These are phyloP conservation scores for Canavalia gladiata DNA, from an alignment of 306 rosid genomes.

Conservation along the genomic window DNA sequence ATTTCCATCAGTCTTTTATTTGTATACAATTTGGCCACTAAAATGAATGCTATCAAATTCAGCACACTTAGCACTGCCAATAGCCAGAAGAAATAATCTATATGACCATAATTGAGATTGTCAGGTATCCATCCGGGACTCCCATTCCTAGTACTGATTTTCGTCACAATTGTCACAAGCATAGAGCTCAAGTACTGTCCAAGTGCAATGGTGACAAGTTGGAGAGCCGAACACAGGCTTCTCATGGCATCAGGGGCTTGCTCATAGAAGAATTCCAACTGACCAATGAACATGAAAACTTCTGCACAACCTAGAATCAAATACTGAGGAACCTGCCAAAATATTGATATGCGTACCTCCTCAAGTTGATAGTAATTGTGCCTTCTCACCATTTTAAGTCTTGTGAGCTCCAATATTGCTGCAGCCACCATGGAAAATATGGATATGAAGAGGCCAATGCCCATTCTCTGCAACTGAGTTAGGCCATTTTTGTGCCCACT, in stretches of 20 bases:
- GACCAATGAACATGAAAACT: conserved; percentile 80
- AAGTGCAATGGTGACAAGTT: conserved; percentile 67
- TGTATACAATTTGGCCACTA: conserved; percentile 64
- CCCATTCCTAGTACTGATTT: conserved; percentile 64
- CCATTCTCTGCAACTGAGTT: conserved; percentile 91
- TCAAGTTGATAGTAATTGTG: conserved; percentile 62
- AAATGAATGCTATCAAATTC: conserved; percentile 65
- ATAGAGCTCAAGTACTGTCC: conserved; percentile 89
- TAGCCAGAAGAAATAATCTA: conserved; percentile 85
- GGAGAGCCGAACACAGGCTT: conserved; percentile 84
- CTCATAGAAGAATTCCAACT: conserved; percentile 81
- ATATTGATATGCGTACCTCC: conserved; percentile 73
- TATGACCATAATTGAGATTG: conserved; percentile 78
- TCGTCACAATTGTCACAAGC: conserved; percentile 77
- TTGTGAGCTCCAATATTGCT: conserved; percentile 68
- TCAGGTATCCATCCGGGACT: conserved; percentile 88
- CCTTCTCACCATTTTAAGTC: conserved; percentile 62
- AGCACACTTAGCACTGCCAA: conserved; percentile 72
- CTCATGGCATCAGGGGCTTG: conserved; percentile 95
- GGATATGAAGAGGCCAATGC: conserved; percentile 79
- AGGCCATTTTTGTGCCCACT: conserved; percentile 75
- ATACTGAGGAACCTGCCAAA: conserved; percentile 95
- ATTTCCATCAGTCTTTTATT: conserved; percentile 68
- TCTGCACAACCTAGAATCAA: conserved; percentile 86
- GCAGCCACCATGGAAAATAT: conserved; percentile 76